Percentiles rank a stretch among this genome's conserved stretches.
phyloP scores from a whole-genome alignment of 768 basidiomycete genomes.

The Paxillus rubicundulus region DNA sequence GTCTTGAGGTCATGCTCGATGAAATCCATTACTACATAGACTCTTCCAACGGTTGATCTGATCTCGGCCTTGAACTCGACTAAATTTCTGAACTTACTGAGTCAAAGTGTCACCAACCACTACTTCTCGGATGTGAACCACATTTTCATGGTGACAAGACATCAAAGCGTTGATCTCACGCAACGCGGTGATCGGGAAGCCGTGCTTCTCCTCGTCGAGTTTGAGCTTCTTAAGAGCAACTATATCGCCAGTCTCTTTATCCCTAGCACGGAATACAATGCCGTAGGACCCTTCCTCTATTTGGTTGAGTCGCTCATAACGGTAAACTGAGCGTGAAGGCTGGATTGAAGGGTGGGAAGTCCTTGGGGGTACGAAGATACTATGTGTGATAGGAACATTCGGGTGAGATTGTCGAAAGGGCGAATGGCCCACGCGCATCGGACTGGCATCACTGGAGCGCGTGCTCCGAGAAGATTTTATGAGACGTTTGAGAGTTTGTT shows the following conservation, averaged over 20 bases:
- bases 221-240: conserved; percentile 98
- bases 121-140: conserved; percentile 94
- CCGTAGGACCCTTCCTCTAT: conserved; percentile 99
- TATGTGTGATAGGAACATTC: conserved; percentile 39
- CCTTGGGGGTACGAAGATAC: conserved; percentile 72
- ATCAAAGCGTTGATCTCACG: conserved; percentile 96
- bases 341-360: conserved; percentile 74
- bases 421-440: conserved; percentile 15
- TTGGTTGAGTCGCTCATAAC: conserved; percentile 91
- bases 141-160: conserved; percentile 91
- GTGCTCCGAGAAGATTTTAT: conserved; percentile 39
- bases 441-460: conserved; percentile 12
- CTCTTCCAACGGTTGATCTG: conserved; percentile 48
- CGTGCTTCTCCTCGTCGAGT: conserved; percentile 97
- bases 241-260: conserved; percentile 92
- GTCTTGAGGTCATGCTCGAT: conserved; percentile 99
- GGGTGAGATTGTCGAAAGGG: conserved; percentile 14
- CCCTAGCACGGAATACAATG: conserved; percentile 92
- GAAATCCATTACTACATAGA: conserved; percentile 99
- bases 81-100: conserved; percentile 68
- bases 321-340: conserved; percentile 91
- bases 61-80: conserved; percentile 4
- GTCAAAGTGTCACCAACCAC: conserved; percentile 98
- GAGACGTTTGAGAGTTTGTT: conserved; percentile 53
- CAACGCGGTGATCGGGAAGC: conserved; percentile 95